Base-by-base conservation (phyloP, 2,329 filamentous ascomycete genomes). In the Botrytis aclada region DNA sequence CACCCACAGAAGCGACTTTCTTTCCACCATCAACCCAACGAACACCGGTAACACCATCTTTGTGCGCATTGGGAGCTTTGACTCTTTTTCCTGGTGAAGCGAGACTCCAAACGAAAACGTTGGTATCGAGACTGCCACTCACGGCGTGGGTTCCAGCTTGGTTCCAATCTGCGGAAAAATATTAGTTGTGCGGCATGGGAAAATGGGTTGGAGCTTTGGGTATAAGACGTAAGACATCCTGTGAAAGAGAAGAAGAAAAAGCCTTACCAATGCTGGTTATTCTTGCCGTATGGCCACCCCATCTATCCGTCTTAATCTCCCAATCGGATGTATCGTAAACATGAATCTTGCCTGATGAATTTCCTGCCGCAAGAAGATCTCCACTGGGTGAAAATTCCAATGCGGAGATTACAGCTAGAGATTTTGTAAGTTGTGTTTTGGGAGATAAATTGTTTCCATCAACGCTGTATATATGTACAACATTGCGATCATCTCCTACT, bases 41-140 rank as follows among this genome's bases (percentile, higher is more conserved):
- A 25, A 98, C 92, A 25, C 93, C 95, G 77, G 92, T 94, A 29
- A 98, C 94, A 16, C 96, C 96, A 80, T 98, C 96, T 84, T 98
- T 98, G 84, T 99, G 96, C 67, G 95, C 94, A 80, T 97, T 97
- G 34, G 90, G 84, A 22, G 90, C 91, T 84, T 96, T 95, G 77
- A 97, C 88, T 77, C 95, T 88, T 82, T 93, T 93, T 3, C 93
- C 94, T 0, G 95, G 95, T 80, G 93, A 93, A 61, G 85, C 84
- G 58, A 98, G 83, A 81, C 93, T 97, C 94, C 96, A 99, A 43
- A 97, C 90, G 81, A 93, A 95, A 32, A 99, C 88, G 79, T 97
- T 94, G 0, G 95, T 98, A 81, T 99, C 96, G 67, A 99, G 84
- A 63, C 90, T 92, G 20, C 95, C 95, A 81, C 93, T 97, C 32